Percentiles rank a stretch among this genome's conserved stretches.
Evolutionary conservation across 2,329 filamentous ascomycete genomes (phyloP).

Genomic region (Trichoderma koningii): DNA sequence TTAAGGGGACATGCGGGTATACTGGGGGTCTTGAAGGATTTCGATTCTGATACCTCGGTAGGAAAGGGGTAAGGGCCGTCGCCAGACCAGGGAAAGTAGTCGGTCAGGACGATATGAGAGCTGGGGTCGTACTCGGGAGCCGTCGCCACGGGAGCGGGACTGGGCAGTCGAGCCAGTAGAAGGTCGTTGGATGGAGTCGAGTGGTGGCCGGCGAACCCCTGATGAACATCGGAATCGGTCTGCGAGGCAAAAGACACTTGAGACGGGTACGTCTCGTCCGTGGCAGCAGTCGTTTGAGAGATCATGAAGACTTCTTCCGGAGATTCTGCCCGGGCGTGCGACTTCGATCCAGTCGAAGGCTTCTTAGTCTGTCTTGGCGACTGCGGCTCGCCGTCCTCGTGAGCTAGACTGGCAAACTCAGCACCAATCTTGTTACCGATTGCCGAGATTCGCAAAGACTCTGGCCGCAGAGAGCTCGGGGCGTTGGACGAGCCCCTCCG

Average conservation of each 20-base stretch:
- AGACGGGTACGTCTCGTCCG: slow-evolving; percentile 40
- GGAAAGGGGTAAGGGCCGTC: slow-evolving; percentile 60
- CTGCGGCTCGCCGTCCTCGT: slow-evolving; percentile 46
- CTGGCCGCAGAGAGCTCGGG: slow-evolving; percentile 35
- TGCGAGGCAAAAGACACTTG: slow-evolving; percentile 39
- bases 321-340: slow-evolving; percentile 35
- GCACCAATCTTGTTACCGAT: slow-evolving; percentile 38
- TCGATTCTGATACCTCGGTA: slow-evolving; percentile 30
- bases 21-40: slow-evolving; percentile 18
- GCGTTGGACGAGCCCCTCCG: slow-evolving; percentile 27
- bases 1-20: slow-evolving; percentile 49
- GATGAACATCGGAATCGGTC: slow-evolving; percentile 33
- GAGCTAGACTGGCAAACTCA: slow-evolving; percentile 51
- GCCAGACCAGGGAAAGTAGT: slow-evolving; percentile 60
- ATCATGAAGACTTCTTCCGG: slow-evolving; percentile 48
- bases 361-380: slow-evolving; percentile 19
- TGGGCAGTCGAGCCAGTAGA: slow-evolving; percentile 31
- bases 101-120: slow-evolving; percentile 54
- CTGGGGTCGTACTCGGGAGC: slow-evolving; percentile 44
- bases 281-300: slow-evolving; percentile 49
- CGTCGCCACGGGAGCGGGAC: slow-evolving; percentile 34
- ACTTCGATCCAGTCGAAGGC: slow-evolving; percentile 5
- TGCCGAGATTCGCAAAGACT: slow-evolving; percentile 34
- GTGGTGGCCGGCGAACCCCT: slow-evolving; percentile 18
- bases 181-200: slow-evolving; percentile 29